These are phyloP conservation scores for Sugiyamaella xylanicola DNA, from an alignment of 1,139 yeast genomes.

Conservation along the genomic window DNA sequence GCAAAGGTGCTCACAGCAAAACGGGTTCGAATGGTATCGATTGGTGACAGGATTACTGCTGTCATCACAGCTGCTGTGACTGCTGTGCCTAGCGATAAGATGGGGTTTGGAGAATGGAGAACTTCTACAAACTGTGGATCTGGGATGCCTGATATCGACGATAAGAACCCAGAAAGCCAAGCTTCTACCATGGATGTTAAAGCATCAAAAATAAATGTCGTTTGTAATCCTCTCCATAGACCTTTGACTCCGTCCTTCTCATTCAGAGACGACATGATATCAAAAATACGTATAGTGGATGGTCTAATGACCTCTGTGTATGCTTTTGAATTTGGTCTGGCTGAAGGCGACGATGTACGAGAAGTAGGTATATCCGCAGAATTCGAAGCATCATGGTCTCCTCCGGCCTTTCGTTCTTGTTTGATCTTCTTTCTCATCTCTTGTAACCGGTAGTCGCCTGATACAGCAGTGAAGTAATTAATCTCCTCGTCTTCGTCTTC, in stretches of 20 bases:
- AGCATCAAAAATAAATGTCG: slow-evolving; percentile 77
- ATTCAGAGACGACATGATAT: slow-evolving; percentile 67
- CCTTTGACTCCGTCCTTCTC: slow-evolving; percentile 83
- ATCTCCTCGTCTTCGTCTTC: slow-evolving; percentile 38
- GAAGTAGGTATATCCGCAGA: too few species aligned
- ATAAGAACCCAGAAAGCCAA: slow-evolving; percentile 86
- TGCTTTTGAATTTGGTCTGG: not conserved
- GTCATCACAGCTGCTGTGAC: slow-evolving; percentile 74
- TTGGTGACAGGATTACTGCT: slow-evolving; percentile 75
- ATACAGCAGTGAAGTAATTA: slow-evolving; percentile 51
- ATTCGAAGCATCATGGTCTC: too few species aligned
- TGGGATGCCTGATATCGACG: slow-evolving; percentile 82
- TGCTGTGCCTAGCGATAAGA: slow-evolving; percentile 65
- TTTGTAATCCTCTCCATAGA: slow-evolving; percentile 82
- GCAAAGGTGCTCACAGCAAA: slow-evolving; percentile 63
- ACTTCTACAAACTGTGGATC: slow-evolving; percentile 87
- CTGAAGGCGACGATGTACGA: not conserved
- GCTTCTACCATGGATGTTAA: slow-evolving; percentile 79
- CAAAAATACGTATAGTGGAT: slow-evolving; percentile 65
- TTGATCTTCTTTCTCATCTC: slow-evolving; percentile 17
- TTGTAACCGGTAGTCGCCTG: slow-evolving; percentile 31
- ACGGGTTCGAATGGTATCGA: slow-evolving; percentile 77
- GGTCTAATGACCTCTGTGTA: slow-evolving; percentile 52
- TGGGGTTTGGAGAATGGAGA: slow-evolving; percentile 77
- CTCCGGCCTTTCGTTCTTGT: not conserved